Percentiles rank a stretch among this genome's conserved stretches.
Evolutionary conservation across 2,329 filamentous ascomycete genomes (phyloP).

Genomic region (Colletotrichum lini): DNA sequence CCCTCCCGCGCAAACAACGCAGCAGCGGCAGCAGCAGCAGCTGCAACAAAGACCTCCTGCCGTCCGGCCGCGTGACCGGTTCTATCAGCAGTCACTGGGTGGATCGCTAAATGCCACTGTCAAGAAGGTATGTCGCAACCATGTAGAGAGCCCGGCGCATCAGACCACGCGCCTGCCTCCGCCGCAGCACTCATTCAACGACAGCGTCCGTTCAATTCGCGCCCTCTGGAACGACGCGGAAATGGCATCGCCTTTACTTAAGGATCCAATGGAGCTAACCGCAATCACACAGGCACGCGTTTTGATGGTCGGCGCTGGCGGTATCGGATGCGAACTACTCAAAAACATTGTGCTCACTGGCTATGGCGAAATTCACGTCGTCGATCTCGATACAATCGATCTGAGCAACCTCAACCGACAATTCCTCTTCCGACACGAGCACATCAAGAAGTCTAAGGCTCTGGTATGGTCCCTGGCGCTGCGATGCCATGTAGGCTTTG

Average conservation of each 20-base stretch:
- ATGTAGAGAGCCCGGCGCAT: conserved; percentile 24
- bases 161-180: conserved; percentile 33
- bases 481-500: conserved; percentile 31
- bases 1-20: conserved; percentile 37
- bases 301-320: conserved; percentile 94
- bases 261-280: conserved; percentile 51
- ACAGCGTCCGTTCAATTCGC: neutral
- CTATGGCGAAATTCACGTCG: conserved; percentile 93
- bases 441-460: conserved; percentile 98
- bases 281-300: conserved; percentile 77
- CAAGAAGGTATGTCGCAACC: conserved; percentile 72
- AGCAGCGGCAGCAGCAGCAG: conserved; percentile 8
- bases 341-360: conserved; percentile 95
- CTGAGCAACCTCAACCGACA: conserved; percentile 97
- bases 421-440: conserved; percentile 95
- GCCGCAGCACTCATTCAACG: neutral
- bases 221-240: neutral
- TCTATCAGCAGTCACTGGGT: conserved; percentile 77
- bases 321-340: conserved; percentile 96
- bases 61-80: conserved; percentile 63
- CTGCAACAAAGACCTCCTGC: conserved; percentile 43
- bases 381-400: conserved; percentile 98
- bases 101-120: conserved; percentile 73
- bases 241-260: conserved; percentile 10
- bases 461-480: conserved; percentile 70